Evolutionary conservation across 2,329 filamentous ascomycete genomes (phyloP).

Genomic region (Cercospora zeina): DNA sequence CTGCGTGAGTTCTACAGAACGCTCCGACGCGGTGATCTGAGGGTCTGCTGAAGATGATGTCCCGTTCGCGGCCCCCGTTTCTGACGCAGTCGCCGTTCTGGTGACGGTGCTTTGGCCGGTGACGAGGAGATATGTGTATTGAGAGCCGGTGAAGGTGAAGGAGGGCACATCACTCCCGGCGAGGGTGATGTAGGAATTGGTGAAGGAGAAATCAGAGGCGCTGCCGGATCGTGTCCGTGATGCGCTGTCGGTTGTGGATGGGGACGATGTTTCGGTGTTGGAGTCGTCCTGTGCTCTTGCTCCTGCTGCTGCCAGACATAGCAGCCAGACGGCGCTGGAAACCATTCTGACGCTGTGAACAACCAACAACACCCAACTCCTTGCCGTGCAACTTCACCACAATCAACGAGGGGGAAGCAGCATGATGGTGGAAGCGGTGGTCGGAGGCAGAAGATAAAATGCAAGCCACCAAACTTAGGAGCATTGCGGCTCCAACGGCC

Average conservation of each 20-base stretch:
- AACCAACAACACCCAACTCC: not conserved
- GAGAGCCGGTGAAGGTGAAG: slow-evolving; percentile 33
- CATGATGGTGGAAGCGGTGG: not conserved
- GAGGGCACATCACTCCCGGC: slow-evolving; percentile 26
- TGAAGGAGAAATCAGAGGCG: slow-evolving; percentile 30
- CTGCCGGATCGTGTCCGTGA: not conserved
- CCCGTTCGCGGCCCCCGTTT: slow-evolving; percentile 44
- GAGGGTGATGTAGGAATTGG: slow-evolving; percentile 32
- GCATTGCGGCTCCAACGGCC: slow-evolving; percentile 16
- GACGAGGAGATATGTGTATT: slow-evolving; percentile 35
- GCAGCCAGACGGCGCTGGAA: slow-evolving; percentile 35
- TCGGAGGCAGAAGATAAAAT: not conserved
- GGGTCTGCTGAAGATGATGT: slow-evolving; percentile 24
- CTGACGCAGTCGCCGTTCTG: slow-evolving; percentile 41
- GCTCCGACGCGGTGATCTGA: slow-evolving; percentile 31
- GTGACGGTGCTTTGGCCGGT: slow-evolving; percentile 33
- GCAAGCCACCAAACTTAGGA: slow-evolving; percentile 10
- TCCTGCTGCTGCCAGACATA: slow-evolving; percentile 41
- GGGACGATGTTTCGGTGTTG: slow-evolving; percentile 32
- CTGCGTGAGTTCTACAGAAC: slow-evolving; percentile 30
- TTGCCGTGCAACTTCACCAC: not conserved
- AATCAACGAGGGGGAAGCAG: not conserved
- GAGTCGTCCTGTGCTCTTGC: slow-evolving; percentile 34
- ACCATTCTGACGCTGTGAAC: slow-evolving; percentile 31
- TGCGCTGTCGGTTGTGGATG: slow-evolving; percentile 26